Evolutionary conservation across 2,329 filamentous ascomycete species (phyloP), one percentile per base, ranked within the genome.

Genomic region (Escovopsis weberi): DNA sequence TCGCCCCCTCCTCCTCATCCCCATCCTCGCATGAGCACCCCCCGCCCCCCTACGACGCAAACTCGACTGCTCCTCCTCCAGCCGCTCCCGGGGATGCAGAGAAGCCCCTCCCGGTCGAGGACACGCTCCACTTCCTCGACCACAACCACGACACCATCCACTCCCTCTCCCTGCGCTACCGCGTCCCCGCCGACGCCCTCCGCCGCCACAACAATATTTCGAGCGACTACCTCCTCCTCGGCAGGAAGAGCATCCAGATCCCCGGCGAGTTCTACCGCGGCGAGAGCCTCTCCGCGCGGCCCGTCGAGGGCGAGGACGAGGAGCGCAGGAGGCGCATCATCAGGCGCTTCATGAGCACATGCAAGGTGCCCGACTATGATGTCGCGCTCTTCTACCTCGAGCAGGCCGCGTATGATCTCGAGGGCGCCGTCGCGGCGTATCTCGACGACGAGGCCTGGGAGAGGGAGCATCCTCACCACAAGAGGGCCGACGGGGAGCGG

Each of bases 381-480:
- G 67, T 86, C 40, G 85, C 85, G 2, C 58, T 83, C 26, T 57
- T 88, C 18, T 91, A 91, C 58, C 68, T 91, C 37, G 74, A 85
- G 53, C 79, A 85, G 57, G 65, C 69, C 19, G 68, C 69, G 7
- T 85, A 82, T 57, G 70, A 86, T 51, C 63, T 88, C 12, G 73
- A 77, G 4, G 58, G 61, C 26, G 83, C 84, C 0, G 70, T 82
- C 6, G 67, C 72, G 33, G 67, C 72, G 3, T 87, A 75, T 57
- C 68, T 74, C 48, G 80, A 75, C 4, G 85, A 91, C 48, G 83
- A 87, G 57, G 68, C 67, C 42, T 89, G 84, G 85, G 85, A 86
- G 61, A 72, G 68, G 50, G 70, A 74, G 11, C 74, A 89, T 53
- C 80, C 81, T 8, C 46, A 46, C 30, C 28, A 11, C 28, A 50